Base-by-base conservation (phyloP, 2,329 filamentous ascomycete genomes). In the Aspergillus transmontanensis region DNA sequence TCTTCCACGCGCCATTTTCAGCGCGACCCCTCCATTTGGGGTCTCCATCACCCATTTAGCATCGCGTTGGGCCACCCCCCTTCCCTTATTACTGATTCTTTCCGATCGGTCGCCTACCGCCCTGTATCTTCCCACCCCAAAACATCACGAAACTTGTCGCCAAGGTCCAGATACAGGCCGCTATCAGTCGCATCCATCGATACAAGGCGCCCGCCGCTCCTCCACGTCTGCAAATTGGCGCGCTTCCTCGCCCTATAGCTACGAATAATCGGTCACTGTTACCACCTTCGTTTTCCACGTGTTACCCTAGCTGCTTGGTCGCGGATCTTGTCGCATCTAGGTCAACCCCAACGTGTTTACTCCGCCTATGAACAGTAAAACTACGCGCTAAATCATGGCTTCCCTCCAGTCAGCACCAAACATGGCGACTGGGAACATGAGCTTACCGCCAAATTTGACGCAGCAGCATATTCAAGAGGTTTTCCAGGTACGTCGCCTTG, bases 391-490 rank as follows among this genome's bases (percentile, higher is more conserved):
- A 79, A 85, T 64, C 74, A 96, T 96, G 92, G 89, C 92, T 78
- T 94, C 91, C 67, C 88, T 93, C 74, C 92, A 95, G 81, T 81
- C 87, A 73, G 85, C 88, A 68, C 87, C 89, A 67, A 86, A 87
- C 72, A 86, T 90, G 79, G 87, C 90, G 78, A 85, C 89, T 76
- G 86, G 86, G 67, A 87, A 86, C 71, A 84, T 81, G 54, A 83
- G 84, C 65, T 83, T 93, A 76, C 85, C 89, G 60, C 81, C 84
- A 41, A 89, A 89, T 76, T 83, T 93, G 73, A 94, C 87, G 62
- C 90, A 90, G 73, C 89, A 93, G 73, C 88, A 93, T 76, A 86
- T 93, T 48, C 90, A 94, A 78, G 90, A 93, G 72, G 85, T 91
- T 69, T 91, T 79, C 63, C 76, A 80, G 71, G 82, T 84, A 76